Base-by-base conservation (phyloP, 2,329 filamentous ascomycete species). In the Calonectria pteridis region DNA sequence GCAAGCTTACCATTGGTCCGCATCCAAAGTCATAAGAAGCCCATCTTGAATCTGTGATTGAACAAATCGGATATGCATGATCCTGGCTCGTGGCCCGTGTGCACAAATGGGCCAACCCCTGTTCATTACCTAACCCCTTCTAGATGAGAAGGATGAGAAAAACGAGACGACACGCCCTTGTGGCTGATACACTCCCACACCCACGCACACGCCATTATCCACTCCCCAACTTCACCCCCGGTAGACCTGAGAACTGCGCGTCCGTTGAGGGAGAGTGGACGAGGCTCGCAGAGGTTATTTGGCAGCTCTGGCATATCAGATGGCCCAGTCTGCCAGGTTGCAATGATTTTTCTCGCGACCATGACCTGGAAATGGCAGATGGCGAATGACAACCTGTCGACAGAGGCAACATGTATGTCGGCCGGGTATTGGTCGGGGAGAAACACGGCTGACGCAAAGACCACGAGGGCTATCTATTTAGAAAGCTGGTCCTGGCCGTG, bases 1-100 rank as follows among this genome's bases (percentile, higher is more conserved):
- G 68, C 29, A 65, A 49, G 62, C 51, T 49, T 51, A 71, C 35
- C 59, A 80, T 80, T 78, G 79, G 77, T 46, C 72, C 73, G 76
- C 73, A 68, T 75, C 73, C 62, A 49, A 53, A 64, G 76, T 74
- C 69, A 78, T 66, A 72, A 76, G 49, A 73, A 73, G 46, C 49
- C 67, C 72, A 73, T 77, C 73, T 76, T 63, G 75, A 74, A 77
- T 78, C 72, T 77, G 72, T 78, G 77, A 80, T 80, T 81, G 80
- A 80, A 76, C 72, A 76, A 73, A 73, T 70, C 51, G 69, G 71
- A 78, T 75, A 80, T 76, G 77, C 78, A 76, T 79, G 75, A 80
- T 81, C 79, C 80, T 71, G 67, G 80, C 63, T 72, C 73, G 65
- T 72, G 69, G 69, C 55, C 63, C 69, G 31, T 77, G 69, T 67